Evolutionary conservation across 352 stramenopile species (phyloP).

Genomic region (Phytophthora fragariaefolia): DNA sequence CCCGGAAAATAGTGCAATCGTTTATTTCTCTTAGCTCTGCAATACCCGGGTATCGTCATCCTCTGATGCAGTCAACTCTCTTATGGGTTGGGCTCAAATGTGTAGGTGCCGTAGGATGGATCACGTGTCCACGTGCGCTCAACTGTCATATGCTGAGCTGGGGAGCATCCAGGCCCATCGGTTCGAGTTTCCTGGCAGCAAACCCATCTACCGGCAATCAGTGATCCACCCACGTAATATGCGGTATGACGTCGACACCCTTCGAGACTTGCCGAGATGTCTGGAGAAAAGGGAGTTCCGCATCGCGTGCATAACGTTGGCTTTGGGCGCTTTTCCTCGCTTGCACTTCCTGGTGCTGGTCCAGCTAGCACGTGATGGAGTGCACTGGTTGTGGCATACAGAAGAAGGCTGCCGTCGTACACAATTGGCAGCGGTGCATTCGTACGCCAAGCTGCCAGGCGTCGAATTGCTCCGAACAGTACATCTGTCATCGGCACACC

Average conservation of each 20-base stretch:
- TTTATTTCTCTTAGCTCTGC: no score
- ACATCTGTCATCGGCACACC: slow-evolving; percentile 40
- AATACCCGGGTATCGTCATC: no score
- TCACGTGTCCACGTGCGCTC: slow-evolving; percentile 44
- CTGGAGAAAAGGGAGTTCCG: slow-evolving; percentile 35
- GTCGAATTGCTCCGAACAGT: slow-evolving; percentile 52
- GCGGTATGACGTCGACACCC: slow-evolving; percentile 51
- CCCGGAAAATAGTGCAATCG: no score
- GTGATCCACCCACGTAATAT: slow-evolving; percentile 55
- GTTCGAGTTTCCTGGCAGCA: slow-evolving; percentile 52
- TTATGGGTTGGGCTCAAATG: slow-evolving; percentile 34
- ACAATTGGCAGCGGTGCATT: slow-evolving; percentile 31
- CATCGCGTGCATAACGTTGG: slow-evolving; percentile 48
- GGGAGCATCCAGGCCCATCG: slow-evolving; percentile 45
- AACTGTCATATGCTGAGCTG: slow-evolving; percentile 38
- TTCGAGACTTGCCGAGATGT: slow-evolving; percentile 33
- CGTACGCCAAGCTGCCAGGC: slow-evolving; percentile 39
- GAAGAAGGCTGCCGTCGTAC: slow-evolving; percentile 51
- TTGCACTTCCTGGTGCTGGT: background rate
- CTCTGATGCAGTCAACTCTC: no score
- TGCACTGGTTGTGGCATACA: slow-evolving; percentile 49
- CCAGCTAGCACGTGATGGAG: slow-evolving; percentile 31
- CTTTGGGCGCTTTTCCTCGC: background rate
- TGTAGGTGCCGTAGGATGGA: slow-evolving; percentile 48
- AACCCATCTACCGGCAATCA: slow-evolving; percentile 56